Conservation (phyloP, 176 grass and related monocot species). For the Rhipidocladum racemiflorum region DNA sequence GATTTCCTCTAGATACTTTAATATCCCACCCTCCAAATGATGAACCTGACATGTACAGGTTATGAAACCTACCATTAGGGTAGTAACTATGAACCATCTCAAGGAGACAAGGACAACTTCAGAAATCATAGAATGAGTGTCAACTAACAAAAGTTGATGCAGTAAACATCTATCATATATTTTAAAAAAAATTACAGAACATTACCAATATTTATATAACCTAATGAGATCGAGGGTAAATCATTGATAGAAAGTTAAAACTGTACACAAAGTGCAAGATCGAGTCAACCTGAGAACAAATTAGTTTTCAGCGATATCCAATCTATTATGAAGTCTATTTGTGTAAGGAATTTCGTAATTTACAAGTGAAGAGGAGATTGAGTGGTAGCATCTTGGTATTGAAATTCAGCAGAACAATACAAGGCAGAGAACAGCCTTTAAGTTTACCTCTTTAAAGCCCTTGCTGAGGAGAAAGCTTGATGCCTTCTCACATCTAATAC, state of each 20-base stretch:
- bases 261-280: neutral
- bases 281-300: neutral
- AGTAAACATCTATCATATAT: neutral
- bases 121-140: neutral
- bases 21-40: conserved; percentile 93
- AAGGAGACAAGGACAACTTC: neutral
- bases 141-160: neutral
- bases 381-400: conserved; percentile 9
- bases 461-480: conserved; percentile 91
- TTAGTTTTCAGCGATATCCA: neutral
- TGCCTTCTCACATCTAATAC: conserved; percentile 97
- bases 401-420: conserved; percentile 1
- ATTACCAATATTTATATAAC: neutral
- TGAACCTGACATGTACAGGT: conserved; percentile 57
- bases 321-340: neutral
- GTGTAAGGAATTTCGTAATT: neutral
- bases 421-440: neutral
- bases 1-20: conserved; percentile 93
- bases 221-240: neutral
- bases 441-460: conserved; percentile 88
- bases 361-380: neutral
- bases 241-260: neutral
- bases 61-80: neutral
- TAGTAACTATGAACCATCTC: neutral
- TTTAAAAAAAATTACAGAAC: no score